These are phyloP conservation scores for Avicennia marina DNA, from an alignment of 257 asterid species.

Conservation along the genomic window DNA sequence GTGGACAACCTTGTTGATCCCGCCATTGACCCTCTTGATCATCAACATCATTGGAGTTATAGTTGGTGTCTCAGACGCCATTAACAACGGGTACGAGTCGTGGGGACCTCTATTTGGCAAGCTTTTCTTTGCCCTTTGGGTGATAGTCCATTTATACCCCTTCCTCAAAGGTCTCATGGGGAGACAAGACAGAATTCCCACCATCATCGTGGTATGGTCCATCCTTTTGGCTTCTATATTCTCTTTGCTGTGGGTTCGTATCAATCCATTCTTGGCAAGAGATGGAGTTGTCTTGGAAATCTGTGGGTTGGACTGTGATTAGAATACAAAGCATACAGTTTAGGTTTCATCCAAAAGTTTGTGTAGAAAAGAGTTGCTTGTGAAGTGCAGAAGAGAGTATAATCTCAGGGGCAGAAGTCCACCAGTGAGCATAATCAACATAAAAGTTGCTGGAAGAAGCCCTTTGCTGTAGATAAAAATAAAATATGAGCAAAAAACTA, in stretches of 20 bases:
- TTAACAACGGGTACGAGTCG: conserved; percentile 49
- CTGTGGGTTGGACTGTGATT: conserved; percentile 59
- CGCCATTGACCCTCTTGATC: conserved; percentile 49
- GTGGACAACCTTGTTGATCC: conserved; percentile 59
- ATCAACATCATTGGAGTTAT: conserved; percentile 54
- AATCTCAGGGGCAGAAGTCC: neutral
- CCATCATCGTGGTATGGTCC: conserved; percentile 60
- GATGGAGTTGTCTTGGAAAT: conserved; percentile 50
- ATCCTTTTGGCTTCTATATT: conserved; percentile 60
- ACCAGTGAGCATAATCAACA: neutral
- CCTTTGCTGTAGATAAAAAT: too few species aligned
- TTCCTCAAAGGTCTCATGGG: conserved; percentile 72
- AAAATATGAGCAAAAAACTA: too few species aligned
- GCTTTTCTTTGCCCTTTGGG: conserved; percentile 62
- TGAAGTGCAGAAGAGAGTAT: neutral
- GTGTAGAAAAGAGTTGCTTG: neutral
- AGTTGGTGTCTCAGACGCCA: conserved; percentile 55
- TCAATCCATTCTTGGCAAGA: conserved; percentile 50
- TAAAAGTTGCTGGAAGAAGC: conserved; percentile 6
- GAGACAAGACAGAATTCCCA: conserved; percentile 48
- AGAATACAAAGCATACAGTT: neutral
- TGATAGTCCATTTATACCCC: conserved; percentile 58
- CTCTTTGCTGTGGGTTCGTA: conserved; percentile 62
- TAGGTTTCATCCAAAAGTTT: too few species aligned
- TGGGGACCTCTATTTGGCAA: conserved; percentile 65